Conservation (phyloP, 2,329 filamentous ascomycete genomes). For the Berkeleyomyces basicola region DNA sequence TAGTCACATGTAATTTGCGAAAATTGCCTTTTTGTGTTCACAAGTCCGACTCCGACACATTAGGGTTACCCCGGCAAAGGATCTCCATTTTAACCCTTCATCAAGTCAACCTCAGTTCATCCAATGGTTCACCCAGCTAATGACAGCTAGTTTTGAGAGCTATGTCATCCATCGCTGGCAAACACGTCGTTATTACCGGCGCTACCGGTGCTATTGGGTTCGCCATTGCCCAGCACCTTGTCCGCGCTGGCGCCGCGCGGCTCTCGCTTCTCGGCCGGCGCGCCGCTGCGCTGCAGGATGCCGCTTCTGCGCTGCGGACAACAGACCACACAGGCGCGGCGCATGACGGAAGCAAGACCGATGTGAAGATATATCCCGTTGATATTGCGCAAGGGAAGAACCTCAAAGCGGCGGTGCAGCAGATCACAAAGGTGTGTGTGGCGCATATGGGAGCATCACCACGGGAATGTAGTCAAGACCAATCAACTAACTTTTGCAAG, state of each 20-base stretch:
- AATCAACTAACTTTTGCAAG: background rate
- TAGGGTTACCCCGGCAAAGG: background rate
- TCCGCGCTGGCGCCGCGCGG: constrained; percentile 36
- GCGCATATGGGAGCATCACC: background rate
- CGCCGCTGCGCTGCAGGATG: constrained; percentile 27
- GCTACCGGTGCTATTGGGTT: constrained; percentile 54
- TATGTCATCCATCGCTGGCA: constrained; percentile 24
- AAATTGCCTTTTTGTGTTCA: background rate
- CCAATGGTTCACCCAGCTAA: background rate
- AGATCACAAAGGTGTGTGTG: background rate
- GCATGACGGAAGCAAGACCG: constrained; percentile 20
- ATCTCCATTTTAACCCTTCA: too few species aligned
- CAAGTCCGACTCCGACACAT: background rate
- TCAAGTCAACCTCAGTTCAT: too few species aligned
- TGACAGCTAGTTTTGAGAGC: too few species aligned
- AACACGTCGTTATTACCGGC: constrained; percentile 48
- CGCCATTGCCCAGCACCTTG: constrained; percentile 50
- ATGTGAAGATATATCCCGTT: background rate
- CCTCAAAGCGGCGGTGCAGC: background rate
- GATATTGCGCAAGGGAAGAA: background rate
- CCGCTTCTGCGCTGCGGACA: constrained; percentile 20
- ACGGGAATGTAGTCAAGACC: background rate
- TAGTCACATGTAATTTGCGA: background rate
- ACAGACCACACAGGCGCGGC: background rate
- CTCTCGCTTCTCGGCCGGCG: constrained; percentile 46